These are phyloP conservation scores for Rhodomyrtus tomentosa DNA, from an alignment of 345 rosid genomes.

Conservation along the genomic window DNA sequence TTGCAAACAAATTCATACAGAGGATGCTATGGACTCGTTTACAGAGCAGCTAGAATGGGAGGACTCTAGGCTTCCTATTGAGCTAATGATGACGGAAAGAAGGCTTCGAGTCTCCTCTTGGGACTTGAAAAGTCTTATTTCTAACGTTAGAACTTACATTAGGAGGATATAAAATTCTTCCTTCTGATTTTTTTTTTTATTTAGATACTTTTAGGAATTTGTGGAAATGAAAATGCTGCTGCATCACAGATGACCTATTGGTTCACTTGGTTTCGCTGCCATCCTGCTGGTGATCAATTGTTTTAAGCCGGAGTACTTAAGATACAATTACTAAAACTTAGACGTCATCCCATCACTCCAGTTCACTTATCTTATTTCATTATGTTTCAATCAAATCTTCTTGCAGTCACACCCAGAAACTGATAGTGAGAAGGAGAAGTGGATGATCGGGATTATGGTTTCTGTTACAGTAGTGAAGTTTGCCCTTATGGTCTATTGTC, in stretches of 20 bases:
- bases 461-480: conserved; percentile 23
- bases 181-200: neutral
- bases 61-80: neutral
- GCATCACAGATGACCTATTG: neutral
- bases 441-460: conserved; percentile 33
- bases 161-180: neutral
- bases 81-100: neutral
- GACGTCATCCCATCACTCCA: neutral
- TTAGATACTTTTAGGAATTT: neutral
- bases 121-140: neutral
- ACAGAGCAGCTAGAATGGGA: neutral
- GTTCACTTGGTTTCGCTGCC: neutral
- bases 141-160: neutral
- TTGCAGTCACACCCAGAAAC: conserved; percentile 11
- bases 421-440: conserved; percentile 11
- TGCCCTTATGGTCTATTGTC: conserved; percentile 20
- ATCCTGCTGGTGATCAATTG: neutral
- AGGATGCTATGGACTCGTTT: neutral
- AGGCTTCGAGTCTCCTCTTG: neutral
- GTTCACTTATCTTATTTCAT: neutral
- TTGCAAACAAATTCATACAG: neutral
- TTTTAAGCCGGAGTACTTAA: neutral
- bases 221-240: neutral
- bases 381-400: neutral
- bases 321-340: neutral